phyloP scores from a whole-genome alignment of 176 grass and related monocot genomes.

The Microstegium vimineum region DNA sequence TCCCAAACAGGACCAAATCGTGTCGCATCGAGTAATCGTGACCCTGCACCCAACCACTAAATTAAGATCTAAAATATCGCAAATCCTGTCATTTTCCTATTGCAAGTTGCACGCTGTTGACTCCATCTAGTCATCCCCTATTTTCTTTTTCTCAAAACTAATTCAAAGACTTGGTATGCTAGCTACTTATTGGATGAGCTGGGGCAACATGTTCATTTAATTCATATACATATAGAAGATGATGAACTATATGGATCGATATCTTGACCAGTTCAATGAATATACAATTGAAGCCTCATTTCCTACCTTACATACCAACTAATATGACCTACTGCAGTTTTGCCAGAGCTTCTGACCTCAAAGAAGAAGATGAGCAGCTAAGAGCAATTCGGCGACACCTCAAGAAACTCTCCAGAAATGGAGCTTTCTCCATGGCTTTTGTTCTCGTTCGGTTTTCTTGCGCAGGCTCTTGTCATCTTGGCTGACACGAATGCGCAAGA shows the following conservation, averaged over 20 bases:
- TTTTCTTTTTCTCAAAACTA: background rate
- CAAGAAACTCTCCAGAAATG: constrained; percentile 31
- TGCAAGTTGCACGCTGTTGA: constrained; percentile 35
- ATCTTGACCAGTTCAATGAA: constrained; percentile 39
- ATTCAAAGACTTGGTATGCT: background rate
- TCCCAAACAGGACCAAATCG: background rate
- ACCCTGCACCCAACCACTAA: background rate
- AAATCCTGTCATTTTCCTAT: background rate
- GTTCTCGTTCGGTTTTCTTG: constrained; percentile 24
- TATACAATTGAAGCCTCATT: background rate
- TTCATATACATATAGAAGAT: background rate
- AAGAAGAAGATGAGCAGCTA: constrained; percentile 24
- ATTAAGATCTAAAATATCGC: background rate
- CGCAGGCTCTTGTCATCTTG: constrained; percentile 10
- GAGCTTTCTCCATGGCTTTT: constrained; percentile 26
- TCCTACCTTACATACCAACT: constrained; percentile 6
- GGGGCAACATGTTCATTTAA: background rate
- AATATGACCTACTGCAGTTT: background rate
- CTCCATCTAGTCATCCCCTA: background rate
- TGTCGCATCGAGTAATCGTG: background rate
- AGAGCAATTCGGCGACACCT: constrained; percentile 14
- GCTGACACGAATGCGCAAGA: constrained; percentile 28
- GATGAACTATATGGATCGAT: background rate
- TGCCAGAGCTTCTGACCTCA: constrained; percentile 10
- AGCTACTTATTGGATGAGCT: constrained; percentile 4